Conservation (phyloP, 2,329 filamentous ascomycete genomes). For the Fusarium mexicanum region DNA sequence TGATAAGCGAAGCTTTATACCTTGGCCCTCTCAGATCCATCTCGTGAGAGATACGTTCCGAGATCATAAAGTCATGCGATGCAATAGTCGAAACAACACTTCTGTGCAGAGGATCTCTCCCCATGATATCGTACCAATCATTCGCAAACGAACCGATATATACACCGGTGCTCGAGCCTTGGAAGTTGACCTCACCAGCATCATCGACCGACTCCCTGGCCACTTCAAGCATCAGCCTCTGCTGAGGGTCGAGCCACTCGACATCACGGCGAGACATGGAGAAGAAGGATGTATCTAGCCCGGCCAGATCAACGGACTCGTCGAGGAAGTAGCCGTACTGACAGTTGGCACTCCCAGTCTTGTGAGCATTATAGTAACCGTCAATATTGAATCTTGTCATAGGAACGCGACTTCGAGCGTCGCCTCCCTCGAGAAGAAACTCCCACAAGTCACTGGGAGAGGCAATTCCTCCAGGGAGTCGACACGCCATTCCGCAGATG, state of each 20-base stretch:
- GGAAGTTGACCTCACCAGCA: not conserved
- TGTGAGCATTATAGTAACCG: not conserved
- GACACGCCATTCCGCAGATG: not conserved
- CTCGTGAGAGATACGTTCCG: not conserved
- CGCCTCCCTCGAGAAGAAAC: not conserved
- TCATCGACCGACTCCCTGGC: not conserved
- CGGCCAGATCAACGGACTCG: not conserved
- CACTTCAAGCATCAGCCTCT: not conserved
- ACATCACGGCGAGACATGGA: not conserved
- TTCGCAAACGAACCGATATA: not conserved
- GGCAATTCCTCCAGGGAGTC: not conserved
- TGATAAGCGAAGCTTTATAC: too few species aligned
- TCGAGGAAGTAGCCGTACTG: not conserved
- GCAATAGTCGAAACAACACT: not conserved
- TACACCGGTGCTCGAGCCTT: not conserved
- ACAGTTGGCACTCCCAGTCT: not conserved
- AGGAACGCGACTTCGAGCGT: not conserved
- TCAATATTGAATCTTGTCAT: not conserved
- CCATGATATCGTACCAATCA: not conserved
- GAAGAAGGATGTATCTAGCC: not conserved
- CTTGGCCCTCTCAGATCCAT: not conserved
- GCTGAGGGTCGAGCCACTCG: not conserved
- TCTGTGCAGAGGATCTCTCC: not conserved
- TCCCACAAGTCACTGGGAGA: not conserved
- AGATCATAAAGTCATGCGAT: not conserved